Evolutionary conservation across 441 rosid species (phyloP).

Genomic region (Erodium trifolium): DNA sequence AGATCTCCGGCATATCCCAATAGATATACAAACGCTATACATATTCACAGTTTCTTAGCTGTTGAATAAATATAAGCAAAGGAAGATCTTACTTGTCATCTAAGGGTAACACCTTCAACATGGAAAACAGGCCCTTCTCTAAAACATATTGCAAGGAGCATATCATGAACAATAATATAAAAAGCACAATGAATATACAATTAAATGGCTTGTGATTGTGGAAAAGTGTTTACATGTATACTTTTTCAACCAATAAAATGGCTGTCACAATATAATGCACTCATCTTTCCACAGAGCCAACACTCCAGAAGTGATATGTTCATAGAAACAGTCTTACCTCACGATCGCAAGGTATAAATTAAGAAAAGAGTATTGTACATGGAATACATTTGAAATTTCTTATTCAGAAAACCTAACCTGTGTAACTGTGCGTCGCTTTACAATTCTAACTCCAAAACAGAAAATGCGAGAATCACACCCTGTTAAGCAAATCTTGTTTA

Average conservation of each 20-base stretch:
- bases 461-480: constrained; percentile 75
- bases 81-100: neutral
- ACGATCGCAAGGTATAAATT: neutral
- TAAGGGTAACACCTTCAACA: neutral
- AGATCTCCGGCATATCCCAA: constrained; percentile 2
- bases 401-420: constrained; percentile 45
- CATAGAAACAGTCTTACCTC: neutral
- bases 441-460: constrained; percentile 89
- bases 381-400: neutral
- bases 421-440: constrained; percentile 69
- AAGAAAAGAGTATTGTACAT: neutral
- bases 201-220: constrained; percentile 2
- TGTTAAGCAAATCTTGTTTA: constrained; percentile 62
- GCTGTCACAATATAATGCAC: neutral
- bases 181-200: neutral
- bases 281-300: neutral
- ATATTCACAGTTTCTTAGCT: neutral
- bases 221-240: neutral
- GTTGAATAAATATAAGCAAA: constrained; percentile 3
- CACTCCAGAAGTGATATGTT: neutral
- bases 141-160: neutral
- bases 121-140: neutral
- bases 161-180: neutral
- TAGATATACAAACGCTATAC: neutral
- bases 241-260: neutral